Conservation (phyloP, 2,329 filamentous ascomycete species). For the Colletotrichum ledebouriae region DNA sequence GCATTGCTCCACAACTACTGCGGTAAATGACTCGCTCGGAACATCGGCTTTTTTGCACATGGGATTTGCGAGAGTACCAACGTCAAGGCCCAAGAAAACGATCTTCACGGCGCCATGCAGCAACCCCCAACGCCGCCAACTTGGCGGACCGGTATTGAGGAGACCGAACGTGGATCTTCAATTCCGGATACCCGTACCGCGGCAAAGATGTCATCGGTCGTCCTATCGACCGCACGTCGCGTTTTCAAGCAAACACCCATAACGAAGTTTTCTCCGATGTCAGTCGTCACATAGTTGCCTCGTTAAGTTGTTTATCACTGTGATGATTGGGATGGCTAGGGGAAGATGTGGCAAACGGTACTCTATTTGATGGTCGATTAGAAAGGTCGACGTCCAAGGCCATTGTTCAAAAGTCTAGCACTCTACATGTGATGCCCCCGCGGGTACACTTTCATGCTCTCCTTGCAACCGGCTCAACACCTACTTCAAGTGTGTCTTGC, state of each 20-base stretch:
- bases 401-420: neutral
- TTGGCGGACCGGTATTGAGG: constrained; percentile 27
- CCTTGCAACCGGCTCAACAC: constrained; percentile 36
- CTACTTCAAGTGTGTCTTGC: constrained; percentile 35
- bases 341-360: too few species aligned
- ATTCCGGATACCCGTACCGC: constrained; percentile 7
- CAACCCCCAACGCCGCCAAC: constrained; percentile 17
- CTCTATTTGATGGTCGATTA: too few species aligned
- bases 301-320: neutral
- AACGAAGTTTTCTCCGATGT: neutral
- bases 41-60: neutral
- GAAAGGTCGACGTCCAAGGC: neutral
- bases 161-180: constrained; percentile 14
- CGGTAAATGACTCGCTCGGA: neutral
- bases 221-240: constrained; percentile 1
- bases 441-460: constrained; percentile 23
- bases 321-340: neutral
- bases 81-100: constrained; percentile 6
- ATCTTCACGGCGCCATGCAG: constrained; percentile 28
- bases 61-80: constrained; percentile 19
- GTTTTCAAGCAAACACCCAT: neutral
- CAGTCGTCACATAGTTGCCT: neutral
- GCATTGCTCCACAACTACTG: constrained; percentile 7
- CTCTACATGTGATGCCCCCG: neutral
- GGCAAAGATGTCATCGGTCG: neutral